These are phyloP conservation scores for Vitis hybrid DNA, from an alignment of 177 flowering plant species.

Conservation along the genomic window DNA sequence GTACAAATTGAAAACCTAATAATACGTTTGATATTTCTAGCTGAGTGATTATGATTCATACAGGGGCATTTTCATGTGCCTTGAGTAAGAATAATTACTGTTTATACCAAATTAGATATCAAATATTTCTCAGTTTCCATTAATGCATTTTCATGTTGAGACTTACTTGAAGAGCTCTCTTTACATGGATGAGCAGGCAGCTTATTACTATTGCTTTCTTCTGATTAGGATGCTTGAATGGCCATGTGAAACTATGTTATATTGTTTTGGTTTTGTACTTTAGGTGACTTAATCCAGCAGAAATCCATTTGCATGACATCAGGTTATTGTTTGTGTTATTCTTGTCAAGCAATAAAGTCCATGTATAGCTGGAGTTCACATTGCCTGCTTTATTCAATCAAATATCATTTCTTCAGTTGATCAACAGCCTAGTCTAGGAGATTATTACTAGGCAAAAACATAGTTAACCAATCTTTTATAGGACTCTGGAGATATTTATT, in stretches of 20 bases:
- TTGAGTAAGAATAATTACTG: background rate
- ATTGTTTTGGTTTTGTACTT: background rate
- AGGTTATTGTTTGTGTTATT: background rate
- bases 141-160: background rate
- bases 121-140: background rate
- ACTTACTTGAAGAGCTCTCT: background rate
- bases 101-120: background rate
- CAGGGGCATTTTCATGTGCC: background rate
- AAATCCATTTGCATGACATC: background rate
- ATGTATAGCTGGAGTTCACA: background rate
- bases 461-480: background rate
- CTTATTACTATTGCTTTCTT: background rate
- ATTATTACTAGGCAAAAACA: no score
- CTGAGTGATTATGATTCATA: background rate
- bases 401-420: background rate
- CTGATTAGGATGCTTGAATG: background rate
- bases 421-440: no score
- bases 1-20: conserved; percentile 1
- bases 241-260: background rate
- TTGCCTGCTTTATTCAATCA: background rate
- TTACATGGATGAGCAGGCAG: background rate
- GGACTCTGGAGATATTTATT: background rate
- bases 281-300: background rate
- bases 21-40: background rate
- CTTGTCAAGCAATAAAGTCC: background rate